Evolutionary conservation across 208 protist species (phyloP).

Genomic region (Leishmania lainsoni): DNA sequence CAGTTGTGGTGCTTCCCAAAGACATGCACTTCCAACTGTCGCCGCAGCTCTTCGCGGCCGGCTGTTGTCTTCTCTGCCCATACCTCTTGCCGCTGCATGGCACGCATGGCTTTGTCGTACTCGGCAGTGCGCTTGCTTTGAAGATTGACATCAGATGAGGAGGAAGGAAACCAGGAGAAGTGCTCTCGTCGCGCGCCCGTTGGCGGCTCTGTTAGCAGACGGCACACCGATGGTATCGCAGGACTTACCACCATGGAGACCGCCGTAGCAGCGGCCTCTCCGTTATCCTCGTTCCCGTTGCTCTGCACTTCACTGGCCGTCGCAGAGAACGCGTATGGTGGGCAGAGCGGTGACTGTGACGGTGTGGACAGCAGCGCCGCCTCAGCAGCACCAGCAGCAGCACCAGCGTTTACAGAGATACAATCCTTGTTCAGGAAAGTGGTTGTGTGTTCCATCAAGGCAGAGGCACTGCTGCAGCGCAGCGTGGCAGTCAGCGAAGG

Average conservation of each 20-base stretch:
- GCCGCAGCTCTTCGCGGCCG: conserved; percentile 5
- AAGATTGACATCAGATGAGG: not conserved
- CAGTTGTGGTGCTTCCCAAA: not conserved
- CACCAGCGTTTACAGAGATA: not conserved
- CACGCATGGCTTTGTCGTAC: conserved; percentile 1
- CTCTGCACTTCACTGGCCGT: not conserved
- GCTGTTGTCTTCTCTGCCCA: not conserved
- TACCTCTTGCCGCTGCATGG: conserved; percentile 4
- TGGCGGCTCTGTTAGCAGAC: not conserved
- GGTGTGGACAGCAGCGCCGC: not conserved
- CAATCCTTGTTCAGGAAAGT: not conserved
- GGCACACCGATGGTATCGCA: not conserved
- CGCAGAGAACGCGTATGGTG: not conserved
- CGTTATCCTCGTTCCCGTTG: not conserved
- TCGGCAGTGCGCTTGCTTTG: not conserved
- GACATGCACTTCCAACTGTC: not conserved
- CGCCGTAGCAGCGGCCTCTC: not conserved
- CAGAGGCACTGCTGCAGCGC: not conserved
- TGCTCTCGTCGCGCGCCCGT: not conserved
- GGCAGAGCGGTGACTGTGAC: not conserved
- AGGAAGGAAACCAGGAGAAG: not conserved
- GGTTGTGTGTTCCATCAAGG: not conserved
- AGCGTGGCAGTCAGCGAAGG: not conserved
- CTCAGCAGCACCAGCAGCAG: not conserved
- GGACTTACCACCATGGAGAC: not conserved